These are phyloP conservation scores for Ogataea nakhonphanomensis DNA, from an alignment of 805 yeast genomes.

Conservation along the genomic window DNA sequence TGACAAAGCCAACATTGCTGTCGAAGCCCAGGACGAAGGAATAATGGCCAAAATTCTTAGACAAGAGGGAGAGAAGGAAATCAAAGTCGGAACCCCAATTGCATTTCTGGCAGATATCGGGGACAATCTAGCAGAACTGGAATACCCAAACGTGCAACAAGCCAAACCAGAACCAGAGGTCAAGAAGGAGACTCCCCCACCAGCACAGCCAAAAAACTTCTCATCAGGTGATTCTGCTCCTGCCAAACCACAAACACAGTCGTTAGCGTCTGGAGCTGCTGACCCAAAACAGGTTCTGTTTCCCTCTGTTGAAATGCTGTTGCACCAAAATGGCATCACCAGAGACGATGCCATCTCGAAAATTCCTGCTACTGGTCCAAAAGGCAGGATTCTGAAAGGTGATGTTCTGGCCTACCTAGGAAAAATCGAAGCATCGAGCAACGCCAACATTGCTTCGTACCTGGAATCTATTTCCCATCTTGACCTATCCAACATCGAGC, in stretches of 20 bases:
- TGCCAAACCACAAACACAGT: not conserved
- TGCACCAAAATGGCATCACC: constrained; percentile 61
- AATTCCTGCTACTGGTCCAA: constrained; percentile 83
- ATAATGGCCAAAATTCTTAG: constrained; percentile 68
- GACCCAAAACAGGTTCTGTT: constrained; percentile 61
- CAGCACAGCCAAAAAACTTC: constrained; percentile 20
- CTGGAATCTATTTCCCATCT: constrained; percentile 56
- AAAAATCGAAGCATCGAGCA: constrained; percentile 54
- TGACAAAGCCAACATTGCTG: constrained; percentile 79
- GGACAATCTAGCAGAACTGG: constrained; percentile 69
- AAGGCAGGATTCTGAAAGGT: constrained; percentile 85
- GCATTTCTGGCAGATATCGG: constrained; percentile 86
- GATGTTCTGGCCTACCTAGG: constrained; percentile 88
- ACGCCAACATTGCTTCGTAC: constrained; percentile 50
- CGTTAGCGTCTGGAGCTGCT: constrained; percentile 40
- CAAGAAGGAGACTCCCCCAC: constrained; percentile 17
- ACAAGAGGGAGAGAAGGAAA: constrained; percentile 73
- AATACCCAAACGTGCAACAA: constrained; percentile 47
- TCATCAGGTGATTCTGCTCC: constrained; percentile 19
- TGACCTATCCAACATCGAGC: constrained; percentile 67
- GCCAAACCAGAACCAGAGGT: constrained; percentile 21
- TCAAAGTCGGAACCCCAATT: constrained; percentile 85
- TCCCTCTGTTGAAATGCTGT: constrained; percentile 74
- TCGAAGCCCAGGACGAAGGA: constrained; percentile 92
- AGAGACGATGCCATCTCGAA: constrained; percentile 64